phyloP scores from a whole-genome alignment of 768 basidiomycete species.

The Clitopilus passeckerianus region DNA sequence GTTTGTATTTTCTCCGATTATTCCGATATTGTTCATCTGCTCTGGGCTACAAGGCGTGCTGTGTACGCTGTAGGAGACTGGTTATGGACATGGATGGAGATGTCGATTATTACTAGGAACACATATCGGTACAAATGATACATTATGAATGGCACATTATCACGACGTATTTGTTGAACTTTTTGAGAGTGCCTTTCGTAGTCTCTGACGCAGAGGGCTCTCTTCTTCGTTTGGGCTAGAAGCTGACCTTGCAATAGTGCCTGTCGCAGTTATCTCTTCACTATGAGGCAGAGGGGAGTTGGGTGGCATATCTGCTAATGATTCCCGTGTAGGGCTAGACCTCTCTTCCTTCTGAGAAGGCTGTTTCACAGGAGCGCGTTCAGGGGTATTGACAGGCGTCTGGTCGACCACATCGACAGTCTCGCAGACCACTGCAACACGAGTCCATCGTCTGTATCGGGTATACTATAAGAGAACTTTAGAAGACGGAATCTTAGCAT shows the following conservation, averaged over 20 bases:
- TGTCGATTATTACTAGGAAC: no score
- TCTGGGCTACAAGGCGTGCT: no score
- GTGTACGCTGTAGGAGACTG: no score
- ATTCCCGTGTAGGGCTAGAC: background rate
- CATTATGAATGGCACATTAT: background rate
- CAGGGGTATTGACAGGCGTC: conserved; percentile 2
- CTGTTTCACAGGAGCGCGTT: background rate
- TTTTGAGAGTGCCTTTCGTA: conserved; percentile 21
- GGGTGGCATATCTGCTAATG: background rate
- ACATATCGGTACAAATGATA: background rate
- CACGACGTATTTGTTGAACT: conserved; percentile 4
- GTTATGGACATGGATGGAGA: background rate
- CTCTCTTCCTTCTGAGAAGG: background rate
- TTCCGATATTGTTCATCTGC: background rate
- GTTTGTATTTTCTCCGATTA: background rate
- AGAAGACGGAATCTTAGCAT: background rate
- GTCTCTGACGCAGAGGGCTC: conserved; percentile 20
- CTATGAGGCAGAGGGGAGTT: background rate
- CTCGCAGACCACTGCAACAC: conserved; percentile 76
- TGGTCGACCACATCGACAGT: conserved; percentile 50
- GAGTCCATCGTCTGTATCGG: conserved; percentile 80
- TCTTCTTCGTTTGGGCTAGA: conserved; percentile 11
- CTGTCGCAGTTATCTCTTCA: conserved; percentile 9
- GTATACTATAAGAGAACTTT: conserved; percentile 58
- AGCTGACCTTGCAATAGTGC: conserved; percentile 2